A percentile compares a stretch with the other conserved stretches of the same genome.
Conservation (phyloP, 768 basidiomycete species). For the Boletus sp. region DNA sequence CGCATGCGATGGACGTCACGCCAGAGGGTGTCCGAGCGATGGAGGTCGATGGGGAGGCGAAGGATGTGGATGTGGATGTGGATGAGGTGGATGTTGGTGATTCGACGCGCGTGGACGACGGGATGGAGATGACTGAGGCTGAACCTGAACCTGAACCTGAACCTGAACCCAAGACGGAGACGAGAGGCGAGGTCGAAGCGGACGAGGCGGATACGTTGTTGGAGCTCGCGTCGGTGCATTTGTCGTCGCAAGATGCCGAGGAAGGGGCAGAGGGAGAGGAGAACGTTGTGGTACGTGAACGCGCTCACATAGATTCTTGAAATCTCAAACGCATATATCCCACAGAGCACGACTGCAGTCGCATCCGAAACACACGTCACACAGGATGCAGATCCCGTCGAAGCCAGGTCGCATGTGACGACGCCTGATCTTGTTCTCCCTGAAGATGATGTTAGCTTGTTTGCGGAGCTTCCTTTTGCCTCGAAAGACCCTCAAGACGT, state of each 20-base stretch:
- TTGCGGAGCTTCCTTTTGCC: not conserved
- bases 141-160: too few relatives aligned
- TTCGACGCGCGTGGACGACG: not conserved
- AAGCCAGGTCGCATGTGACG: not conserved
- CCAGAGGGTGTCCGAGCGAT: not conserved
- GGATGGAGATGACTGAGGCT: not conserved
- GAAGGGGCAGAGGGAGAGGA: not conserved
- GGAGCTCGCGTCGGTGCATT: slow-evolving; percentile 26
- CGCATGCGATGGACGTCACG: not conserved
- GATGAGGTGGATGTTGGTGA: not conserved
- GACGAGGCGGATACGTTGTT: slow-evolving; percentile 22
- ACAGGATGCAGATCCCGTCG: not conserved
- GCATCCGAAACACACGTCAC: not conserved
- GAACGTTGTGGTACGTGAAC: not conserved
- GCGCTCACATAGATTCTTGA: not conserved
- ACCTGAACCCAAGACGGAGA: not conserved
- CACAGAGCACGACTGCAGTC: not conserved
- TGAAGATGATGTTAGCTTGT: not conserved
- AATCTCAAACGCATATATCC: not conserved
- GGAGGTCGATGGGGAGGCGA: not conserved
- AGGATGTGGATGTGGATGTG: not conserved
- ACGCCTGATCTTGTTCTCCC: slow-evolving; percentile 20
- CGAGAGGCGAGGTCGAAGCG: not conserved
- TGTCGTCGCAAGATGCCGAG: slow-evolving; percentile 2
- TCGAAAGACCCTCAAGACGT: not conserved